Base-by-base conservation (phyloP, 352 stramenopile genomes). In the Phytophthora fragariae region DNA sequence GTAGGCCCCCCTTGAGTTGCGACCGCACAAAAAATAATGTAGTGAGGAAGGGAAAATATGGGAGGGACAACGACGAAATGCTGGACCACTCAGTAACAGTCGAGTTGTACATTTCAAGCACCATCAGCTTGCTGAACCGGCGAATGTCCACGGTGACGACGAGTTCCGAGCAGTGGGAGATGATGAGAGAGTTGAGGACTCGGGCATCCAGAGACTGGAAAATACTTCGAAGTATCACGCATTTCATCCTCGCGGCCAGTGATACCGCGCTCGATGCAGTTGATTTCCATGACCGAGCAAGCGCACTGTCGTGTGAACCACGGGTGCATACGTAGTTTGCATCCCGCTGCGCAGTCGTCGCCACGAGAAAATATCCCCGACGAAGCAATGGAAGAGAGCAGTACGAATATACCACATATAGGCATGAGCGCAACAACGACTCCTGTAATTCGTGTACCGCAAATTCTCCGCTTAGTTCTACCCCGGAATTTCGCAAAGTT, bases 91-190 rank as follows among this genome's bases (percentile, higher is more conserved):
- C 33, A 7, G 69, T 24, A 19, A 88, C 57, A 0, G 74, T 79
- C 17, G 72, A 64, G 64, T 89, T 89, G 70, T 86, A 86, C 55
- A 89, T 62, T 57, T 89, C 76, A 33, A 88, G 54, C 19, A 60
- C 68, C 8, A 80, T 60, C 7, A 88, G 70, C 15, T 75, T 79
- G 8, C 14, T n/a, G n/a, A 88, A 85, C 1, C 15, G 49, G 11
- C 68, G 74, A 58, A 86, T 75, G 2, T 75, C 31, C 7, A 60
- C 29, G 0, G 77, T 58, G 49, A 89, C 63, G 5, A 58, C 41
- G 15, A 89, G 37, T 2, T 63, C 65, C 0, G 71, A 57, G 21
- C 79, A 89, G 39, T 85, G 79, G 5, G 79, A 75, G 47, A 89
- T 60, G 49, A 89, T 85, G 14, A 86, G 69, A 6, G 65, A 82